Evolutionary conservation across 306 rosid genomes (phyloP), one percentile per base, ranked within the genome.

Genomic region (Myrica gale): DNA sequence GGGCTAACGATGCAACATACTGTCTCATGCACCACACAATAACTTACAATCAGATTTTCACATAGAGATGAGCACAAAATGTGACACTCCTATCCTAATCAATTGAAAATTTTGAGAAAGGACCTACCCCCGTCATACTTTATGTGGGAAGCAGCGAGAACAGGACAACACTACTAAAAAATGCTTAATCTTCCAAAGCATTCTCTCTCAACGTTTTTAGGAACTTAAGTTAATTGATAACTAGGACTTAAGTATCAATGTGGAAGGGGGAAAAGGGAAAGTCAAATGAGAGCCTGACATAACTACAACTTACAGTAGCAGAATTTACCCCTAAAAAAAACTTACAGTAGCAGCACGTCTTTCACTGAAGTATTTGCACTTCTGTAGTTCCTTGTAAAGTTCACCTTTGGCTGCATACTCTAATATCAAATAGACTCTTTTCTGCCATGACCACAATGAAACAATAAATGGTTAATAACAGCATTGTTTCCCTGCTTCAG

Each of bases 381-480:
- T 89, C 79, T 96, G 99, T 52, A 96, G 84, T 81, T 96, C 98
- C 84, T 96, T 96, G 90, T 96, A 96, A 26, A 96, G 96, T 88
- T 96, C 99, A 37, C 99, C 99, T 88, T 89, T 96, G 79, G 99
- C 86, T 1, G 99, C 99, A 81, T 96, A 92, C 88, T 96, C 99
- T 76, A 96, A 83, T 72, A 91, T 91, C 90, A 96, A 84, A 81
- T 96, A 96, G 65, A 96, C 97, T 74, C 99, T 84, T 81, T 92
- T 92, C 99, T 96, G 90, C 86, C 86, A 63, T n/a, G 8, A 74
- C 60, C 37, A 62, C 19, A n/a, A 67, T 57, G 50, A 50, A 53
- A 55, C 12, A 66, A 50, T 20, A 51, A 50, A 72, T 55, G 74
- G 77, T 83, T 21, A 78, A 46, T n/a, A 17, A 16, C 79, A 21